A percentile compares a stretch with the other conserved stretches of the same genome.
phyloP scores from a whole-genome alignment of 1,139 yeast genomes.

The Yamadazyma sp. region DNA sequence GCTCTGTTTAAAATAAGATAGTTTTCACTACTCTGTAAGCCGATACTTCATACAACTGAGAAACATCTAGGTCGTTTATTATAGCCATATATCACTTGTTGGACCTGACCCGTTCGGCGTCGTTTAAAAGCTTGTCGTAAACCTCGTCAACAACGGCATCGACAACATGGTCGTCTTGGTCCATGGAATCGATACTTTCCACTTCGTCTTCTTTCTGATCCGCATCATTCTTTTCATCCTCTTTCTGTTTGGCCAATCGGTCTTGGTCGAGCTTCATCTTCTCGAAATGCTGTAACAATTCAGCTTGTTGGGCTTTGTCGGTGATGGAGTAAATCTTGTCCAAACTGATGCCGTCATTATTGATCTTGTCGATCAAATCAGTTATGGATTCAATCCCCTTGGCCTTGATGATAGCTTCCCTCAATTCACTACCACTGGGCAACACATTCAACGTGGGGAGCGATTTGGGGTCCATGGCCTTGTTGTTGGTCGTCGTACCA shows the following conservation, averaged over 20 bases:
- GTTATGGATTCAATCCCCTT: slow-evolving; percentile 74
- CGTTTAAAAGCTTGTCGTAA: slow-evolving; percentile 67
- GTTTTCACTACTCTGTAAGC: too few species aligned
- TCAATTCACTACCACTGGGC: slow-evolving; percentile 73
- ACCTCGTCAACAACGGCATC: slow-evolving; percentile 60
- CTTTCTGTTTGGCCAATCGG: slow-evolving; percentile 4
- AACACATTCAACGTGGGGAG: slow-evolving; percentile 43
- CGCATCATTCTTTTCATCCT: not conserved
- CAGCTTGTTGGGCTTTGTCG: slow-evolving; percentile 13
- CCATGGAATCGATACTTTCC: slow-evolving; percentile 31
- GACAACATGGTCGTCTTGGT: slow-evolving; percentile 21
- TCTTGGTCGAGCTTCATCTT: slow-evolving; percentile 13
- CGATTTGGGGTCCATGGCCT: slow-evolving; percentile 17
- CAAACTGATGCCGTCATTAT: slow-evolving; percentile 50
- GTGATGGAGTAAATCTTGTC: slow-evolving; percentile 49
- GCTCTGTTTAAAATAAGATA: too few species aligned
- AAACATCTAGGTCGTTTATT: not conserved
- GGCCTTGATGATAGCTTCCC: slow-evolving; percentile 76
- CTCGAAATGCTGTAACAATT: slow-evolving; percentile 12
- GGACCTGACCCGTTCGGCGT: slow-evolving; percentile 65
- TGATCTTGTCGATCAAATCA: slow-evolving; percentile 68
- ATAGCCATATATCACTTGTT: slow-evolving; percentile 16
- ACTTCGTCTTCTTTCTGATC: slow-evolving; percentile 22
- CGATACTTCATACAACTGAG: not conserved
- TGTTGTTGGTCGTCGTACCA: slow-evolving; percentile 1